phyloP scores from a whole-genome alignment of 139 green algal genomes.

The Chlorella sp. region DNA sequence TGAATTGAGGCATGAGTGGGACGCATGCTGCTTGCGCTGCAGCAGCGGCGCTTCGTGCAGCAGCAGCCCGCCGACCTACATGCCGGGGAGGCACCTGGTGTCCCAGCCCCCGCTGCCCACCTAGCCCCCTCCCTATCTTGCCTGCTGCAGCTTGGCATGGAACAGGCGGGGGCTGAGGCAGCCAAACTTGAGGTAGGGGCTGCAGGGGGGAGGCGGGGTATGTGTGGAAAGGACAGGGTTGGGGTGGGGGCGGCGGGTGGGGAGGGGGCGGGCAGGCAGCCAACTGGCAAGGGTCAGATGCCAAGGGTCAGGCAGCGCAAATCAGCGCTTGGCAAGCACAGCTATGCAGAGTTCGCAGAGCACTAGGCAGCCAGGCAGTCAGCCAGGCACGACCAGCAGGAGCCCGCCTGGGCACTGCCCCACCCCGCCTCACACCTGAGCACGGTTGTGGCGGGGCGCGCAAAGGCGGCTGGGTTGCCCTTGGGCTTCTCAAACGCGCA shows the following conservation, averaged over 20 bases:
- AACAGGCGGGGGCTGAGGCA: slow-evolving; percentile 64
- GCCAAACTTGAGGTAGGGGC: slow-evolving; percentile 89
- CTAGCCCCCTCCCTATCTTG: not conserved
- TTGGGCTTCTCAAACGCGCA: slow-evolving; percentile 90
- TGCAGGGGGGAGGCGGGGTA: not conserved
- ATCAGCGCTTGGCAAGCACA: not conserved
- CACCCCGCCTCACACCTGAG: slow-evolving; percentile 59
- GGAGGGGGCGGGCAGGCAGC: not conserved
- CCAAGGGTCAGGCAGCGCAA: not conserved
- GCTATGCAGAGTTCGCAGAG: not conserved
- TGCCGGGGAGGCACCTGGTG: not conserved
- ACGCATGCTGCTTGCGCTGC: not conserved
- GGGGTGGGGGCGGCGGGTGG: not conserved
- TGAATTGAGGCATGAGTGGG: not conserved
- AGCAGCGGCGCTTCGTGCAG: not conserved
- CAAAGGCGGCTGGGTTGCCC: slow-evolving; percentile 83
- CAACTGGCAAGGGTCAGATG: not conserved
- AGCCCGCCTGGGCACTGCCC: not conserved
- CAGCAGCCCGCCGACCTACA: not conserved
- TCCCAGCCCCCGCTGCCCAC: too few species aligned
- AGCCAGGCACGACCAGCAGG: not conserved
- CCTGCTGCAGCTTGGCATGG: slow-evolving; percentile 52
- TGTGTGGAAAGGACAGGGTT: not conserved
- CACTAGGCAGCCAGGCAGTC: not conserved
- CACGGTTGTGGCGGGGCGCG: slow-evolving; percentile 82